Evolutionary conservation across 768 basidiomycete species (phyloP), one percentile per base, ranked within the genome.

Genomic region (Coprinopsis sp.): DNA sequence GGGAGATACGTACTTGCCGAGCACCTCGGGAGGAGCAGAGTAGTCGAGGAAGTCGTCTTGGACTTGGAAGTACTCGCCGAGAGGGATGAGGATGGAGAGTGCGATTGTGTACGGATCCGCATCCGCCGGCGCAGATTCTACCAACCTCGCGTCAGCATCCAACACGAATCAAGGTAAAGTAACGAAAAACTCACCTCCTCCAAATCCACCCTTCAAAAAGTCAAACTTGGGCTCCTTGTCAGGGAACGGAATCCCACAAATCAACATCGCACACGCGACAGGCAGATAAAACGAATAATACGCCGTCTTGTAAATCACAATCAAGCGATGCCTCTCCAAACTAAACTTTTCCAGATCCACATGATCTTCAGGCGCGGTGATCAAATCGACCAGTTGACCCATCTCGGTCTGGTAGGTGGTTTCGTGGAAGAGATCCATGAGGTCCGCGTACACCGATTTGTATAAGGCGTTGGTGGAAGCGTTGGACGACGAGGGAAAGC

Each of bases 201-300:
- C 37, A 23, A 39, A 39, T 8, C 37, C 37, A 24, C 37, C 37
- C 4, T 24, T 24, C 6, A 39, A 8, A 23, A 48, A 36, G 24
- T 39, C 27, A 24, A 48, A 48, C 37, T 14, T 28, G 21, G 46
- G 37, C 25, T 24, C 19, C 13, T 47, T 27, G 4, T 22, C 28
- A 22, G 47, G 47, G 34, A 33, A 37, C 2, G 86, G 80, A 44
- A 91, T 76, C 40, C 72, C 70, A 56, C 76, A 78, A 64, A 93
- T 72, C 64, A 84, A 79, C 82, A 98, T 84, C 10, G 92, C 92
- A 52, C 93, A 83, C 12, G 95, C 96, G 53, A 98, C 91, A 37
- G 96, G 92, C 53, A 99, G 90, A 71, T 97, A 96, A 79, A 98
- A 98, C 24, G 91, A 96, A 69, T 98, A 99, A 70, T 79, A 95